These are phyloP conservation scores for Solanum tacnaense DNA, from an alignment of 257 asterid genomes.

Conservation along the genomic window DNA sequence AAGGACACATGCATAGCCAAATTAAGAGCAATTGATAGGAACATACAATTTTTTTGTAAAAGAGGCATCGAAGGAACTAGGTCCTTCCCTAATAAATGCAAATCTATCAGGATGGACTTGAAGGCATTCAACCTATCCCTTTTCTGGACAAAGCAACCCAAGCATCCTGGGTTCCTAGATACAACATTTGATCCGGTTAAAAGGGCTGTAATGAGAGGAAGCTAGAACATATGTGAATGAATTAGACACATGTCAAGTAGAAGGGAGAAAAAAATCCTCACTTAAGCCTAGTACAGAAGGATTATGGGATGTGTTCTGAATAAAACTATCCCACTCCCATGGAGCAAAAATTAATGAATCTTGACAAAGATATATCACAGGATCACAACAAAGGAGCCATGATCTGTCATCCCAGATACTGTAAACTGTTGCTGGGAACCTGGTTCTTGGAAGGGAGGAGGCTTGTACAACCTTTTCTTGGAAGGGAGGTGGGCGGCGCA, in stretches of 20 bases:
- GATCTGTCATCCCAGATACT: neutral
- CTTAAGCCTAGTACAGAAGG: neutral
- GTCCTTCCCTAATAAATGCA: neutral
- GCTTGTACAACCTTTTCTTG: neutral
- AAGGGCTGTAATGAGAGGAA: neutral
- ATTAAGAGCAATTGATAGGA: neutral
- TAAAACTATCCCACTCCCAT: neutral
- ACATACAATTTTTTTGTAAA: neutral
- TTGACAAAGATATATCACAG: neutral
- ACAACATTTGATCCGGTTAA: neutral
- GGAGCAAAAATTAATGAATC: neutral
- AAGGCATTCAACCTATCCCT: neutral
- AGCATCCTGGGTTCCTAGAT: neutral
- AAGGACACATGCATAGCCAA: neutral
- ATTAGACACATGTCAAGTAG: neutral
- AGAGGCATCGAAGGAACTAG: neutral
- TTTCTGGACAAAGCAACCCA: neutral
- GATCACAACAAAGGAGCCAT: neutral
- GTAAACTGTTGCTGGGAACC: neutral
- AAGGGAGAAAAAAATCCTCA: neutral
- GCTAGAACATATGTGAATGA: neutral
- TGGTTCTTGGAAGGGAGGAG: neutral
- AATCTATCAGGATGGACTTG: neutral
- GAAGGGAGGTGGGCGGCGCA: neutral
- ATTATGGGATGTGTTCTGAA: neutral